A percentile compares a stretch with the other conserved stretches of the same genome.
Conservation (phyloP, 768 basidiomycete genomes). For the Saitozyma sp. region DNA sequence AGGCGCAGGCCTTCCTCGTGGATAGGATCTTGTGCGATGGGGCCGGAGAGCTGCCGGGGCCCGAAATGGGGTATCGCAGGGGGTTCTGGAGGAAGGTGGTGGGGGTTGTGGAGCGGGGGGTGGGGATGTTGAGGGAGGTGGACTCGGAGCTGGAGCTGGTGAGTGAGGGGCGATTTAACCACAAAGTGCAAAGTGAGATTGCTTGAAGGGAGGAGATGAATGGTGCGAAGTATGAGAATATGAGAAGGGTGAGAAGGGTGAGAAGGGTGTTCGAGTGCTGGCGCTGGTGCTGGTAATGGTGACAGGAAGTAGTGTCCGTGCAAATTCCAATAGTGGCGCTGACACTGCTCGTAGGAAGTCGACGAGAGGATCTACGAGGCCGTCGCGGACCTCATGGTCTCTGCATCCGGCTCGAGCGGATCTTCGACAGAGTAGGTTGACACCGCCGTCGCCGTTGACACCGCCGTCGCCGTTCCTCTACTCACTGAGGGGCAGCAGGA, state of each 20-base stretch:
- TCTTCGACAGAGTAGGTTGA: constrained; percentile 6
- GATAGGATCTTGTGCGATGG: constrained; percentile 19
- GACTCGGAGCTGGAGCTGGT: not conserved
- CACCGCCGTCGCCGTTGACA: not conserved
- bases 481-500: too few species aligned
- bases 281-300: not conserved
- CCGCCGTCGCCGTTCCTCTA: not conserved
- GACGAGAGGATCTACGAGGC: constrained; percentile 44
- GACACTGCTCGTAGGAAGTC: constrained; percentile 8
- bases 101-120: constrained; percentile 23
- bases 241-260: constrained; percentile 7
- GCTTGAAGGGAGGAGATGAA: too few species aligned
- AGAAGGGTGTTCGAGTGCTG: constrained; percentile 11
- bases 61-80: constrained; percentile 21
- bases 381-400: constrained; percentile 39
- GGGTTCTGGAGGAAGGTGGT: constrained; percentile 32
- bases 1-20: constrained; percentile 20
- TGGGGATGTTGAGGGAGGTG: constrained; percentile 11
- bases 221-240: too few species aligned
- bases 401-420: not conserved
- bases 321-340: too few species aligned
- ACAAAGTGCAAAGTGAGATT: too few species aligned
- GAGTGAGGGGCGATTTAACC: too few species aligned
- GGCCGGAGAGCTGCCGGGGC: not conserved
- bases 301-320: too few species aligned